Conservation (phyloP, 2,329 filamentous ascomycete genomes). For the Lasiodiplodia gonubiensis region DNA sequence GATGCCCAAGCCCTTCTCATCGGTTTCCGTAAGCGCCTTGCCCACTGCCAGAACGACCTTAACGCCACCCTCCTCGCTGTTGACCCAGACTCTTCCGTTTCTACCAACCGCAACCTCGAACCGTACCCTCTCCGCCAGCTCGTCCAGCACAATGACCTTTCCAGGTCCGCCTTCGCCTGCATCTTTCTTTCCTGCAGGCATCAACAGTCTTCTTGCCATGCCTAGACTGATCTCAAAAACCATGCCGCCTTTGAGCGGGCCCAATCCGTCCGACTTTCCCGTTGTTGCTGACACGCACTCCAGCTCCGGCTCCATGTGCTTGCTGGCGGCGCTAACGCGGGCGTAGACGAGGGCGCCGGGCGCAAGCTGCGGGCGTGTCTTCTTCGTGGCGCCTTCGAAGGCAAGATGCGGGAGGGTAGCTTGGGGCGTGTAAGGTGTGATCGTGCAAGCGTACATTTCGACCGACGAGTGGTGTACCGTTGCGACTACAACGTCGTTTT, state of each 20-base stretch:
- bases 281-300: constrained; percentile 87
- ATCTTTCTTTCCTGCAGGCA: constrained; percentile 60
- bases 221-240: constrained; percentile 78
- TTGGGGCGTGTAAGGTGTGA: constrained; percentile 67
- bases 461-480: constrained; percentile 76
- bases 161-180: constrained; percentile 39
- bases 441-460: constrained; percentile 79
- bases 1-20: constrained; percentile 67
- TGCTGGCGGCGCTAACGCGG: constrained; percentile 74
- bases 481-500: constrained; percentile 88
- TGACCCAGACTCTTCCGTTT: constrained; percentile 92
- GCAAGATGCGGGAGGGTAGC: constrained; percentile 83
- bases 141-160: constrained; percentile 73
- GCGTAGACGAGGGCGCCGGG: constrained; percentile 86
- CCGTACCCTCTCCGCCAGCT: constrained; percentile 78
- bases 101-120: constrained; percentile 94
- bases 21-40: constrained; percentile 76
- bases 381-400: constrained; percentile 93
- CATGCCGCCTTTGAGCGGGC: constrained; percentile 84
- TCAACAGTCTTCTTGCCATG: constrained; percentile 80
- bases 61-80: constrained; percentile 68
- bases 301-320: constrained; percentile 63
- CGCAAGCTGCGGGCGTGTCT: constrained; percentile 80
- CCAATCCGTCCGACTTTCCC: constrained; percentile 86
- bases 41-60: constrained; percentile 79